Evolutionary conservation across 2,329 filamentous ascomycete species (phyloP), one percentile per base, ranked within the genome.

Genomic region (Colletotrichum sp.): DNA sequence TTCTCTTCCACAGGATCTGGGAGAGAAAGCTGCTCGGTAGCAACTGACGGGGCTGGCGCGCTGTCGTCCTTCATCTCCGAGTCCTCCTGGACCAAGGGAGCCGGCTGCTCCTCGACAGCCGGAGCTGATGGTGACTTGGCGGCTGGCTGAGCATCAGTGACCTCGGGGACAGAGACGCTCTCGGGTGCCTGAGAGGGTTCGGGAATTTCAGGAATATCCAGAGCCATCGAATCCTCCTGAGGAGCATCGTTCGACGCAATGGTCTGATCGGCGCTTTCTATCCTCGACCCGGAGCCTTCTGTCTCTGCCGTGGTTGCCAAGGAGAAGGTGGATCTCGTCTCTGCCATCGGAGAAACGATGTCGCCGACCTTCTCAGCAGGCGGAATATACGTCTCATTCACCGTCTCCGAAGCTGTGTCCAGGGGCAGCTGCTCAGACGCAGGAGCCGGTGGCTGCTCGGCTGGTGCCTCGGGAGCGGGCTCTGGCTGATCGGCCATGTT

Each of bases 301-400:
- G 73, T 75, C 30, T 75, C 73, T 24, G 73, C 73, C 10, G 73
- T 75, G 10, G 73, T 75, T n/a, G 73, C 73, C 34, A 75, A 28
- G 4, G 73, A 75, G 21, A 75, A 75, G 12, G 69, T 73, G 13
- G 73, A 75, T 26, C 73, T 26, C n/a, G 73, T 75, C 58, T 75
- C 73, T 12, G 73, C 73, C 70, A 73, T 75, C 1, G 73, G 73
- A 4, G 73, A 75, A 5, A 73, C 73, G 18, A 75, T 75, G 64
- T 75, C 73, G 15, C 73, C 73, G 8, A 75, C 73, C 55, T 75
- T 75, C 16, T 75, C 73, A 8, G 73, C 73, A 12, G 73, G 73
- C 43, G 73, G 70, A 13, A 76, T 73, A 6, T 30, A 69, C 24
- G 72, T 60, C n/a, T 70, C 74, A 10, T 70, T 71, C 7, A 66